Percentiles rank a stretch among this genome's conserved stretches.
Evolutionary conservation across 2,329 filamentous ascomycete genomes (phyloP).

Genomic region (Verticillium klebahnii): DNA sequence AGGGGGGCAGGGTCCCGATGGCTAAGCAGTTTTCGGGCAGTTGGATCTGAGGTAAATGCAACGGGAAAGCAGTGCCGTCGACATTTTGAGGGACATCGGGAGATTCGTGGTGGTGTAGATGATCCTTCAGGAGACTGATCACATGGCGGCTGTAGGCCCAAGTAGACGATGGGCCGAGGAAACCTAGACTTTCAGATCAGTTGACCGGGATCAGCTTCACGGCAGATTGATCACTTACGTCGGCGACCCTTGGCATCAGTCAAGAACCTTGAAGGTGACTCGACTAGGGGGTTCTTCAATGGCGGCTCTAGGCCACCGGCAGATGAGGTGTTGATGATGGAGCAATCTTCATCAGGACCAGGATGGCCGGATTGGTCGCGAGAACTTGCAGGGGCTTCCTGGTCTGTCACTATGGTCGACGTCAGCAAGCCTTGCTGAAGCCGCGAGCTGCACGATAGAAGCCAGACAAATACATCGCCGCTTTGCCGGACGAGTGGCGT

Average conservation of each 20-base stretch:
- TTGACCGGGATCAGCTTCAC: not conserved
- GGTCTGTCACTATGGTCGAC: no score
- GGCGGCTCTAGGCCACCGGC: not conserved
- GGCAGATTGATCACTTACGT: not conserved
- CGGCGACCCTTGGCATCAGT: constrained; percentile 5
- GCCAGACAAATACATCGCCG: not conserved
- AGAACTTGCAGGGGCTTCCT: no score
- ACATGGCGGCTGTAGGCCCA: constrained; percentile 10
- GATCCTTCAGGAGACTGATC: constrained; percentile 5
- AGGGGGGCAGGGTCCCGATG: constrained; percentile 11
- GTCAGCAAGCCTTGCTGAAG: no score
- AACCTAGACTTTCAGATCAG: constrained; percentile 1
- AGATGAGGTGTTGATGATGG: not conserved
- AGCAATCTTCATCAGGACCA: not conserved
- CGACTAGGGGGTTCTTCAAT: constrained; percentile 4
- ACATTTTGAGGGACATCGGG: constrained; percentile 6
- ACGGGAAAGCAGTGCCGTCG: constrained; percentile 1
- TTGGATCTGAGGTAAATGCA: constrained; percentile 1
- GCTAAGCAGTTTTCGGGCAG: constrained; percentile 12
- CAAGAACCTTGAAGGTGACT: constrained; percentile 3
- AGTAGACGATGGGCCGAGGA: constrained; percentile 6
- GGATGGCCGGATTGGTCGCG: no score
- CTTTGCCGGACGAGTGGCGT: not conserved
- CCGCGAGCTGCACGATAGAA: no score
- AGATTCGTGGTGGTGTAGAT: constrained; percentile 19